Evolutionary conservation across 805 yeast genomes (phyloP).

Genomic region (Zygosaccharomyces pseudorouxii): DNA sequence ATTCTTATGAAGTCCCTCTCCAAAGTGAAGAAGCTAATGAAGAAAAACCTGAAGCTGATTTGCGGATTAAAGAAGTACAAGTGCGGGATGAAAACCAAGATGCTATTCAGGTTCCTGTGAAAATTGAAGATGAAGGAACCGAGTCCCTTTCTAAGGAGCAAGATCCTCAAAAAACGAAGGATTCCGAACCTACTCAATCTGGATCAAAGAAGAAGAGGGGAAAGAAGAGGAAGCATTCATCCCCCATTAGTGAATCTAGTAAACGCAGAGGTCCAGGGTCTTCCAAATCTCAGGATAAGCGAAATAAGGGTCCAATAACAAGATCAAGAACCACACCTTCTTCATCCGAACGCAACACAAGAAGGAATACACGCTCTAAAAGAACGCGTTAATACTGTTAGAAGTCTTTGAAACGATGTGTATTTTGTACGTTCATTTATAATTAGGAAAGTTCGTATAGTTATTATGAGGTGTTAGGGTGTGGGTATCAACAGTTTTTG

Average conservation of each 20-base stretch:
- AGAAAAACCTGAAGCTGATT: not conserved
- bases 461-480: not conserved
- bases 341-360: not conserved
- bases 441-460: not conserved
- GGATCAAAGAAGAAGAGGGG: conserved; percentile 1
- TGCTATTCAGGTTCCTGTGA: not conserved
- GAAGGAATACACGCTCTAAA: not conserved
- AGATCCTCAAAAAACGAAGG: not conserved
- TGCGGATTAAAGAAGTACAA: not conserved
- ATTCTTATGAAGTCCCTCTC: not conserved
- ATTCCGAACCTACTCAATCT: not conserved
- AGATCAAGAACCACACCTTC: not conserved
- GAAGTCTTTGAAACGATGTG: not conserved
- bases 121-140: not conserved
- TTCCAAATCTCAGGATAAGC: not conserved
- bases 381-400: not conserved
- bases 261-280: not conserved
- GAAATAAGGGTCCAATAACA: not conserved
- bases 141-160: not conserved
- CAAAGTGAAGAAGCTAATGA: not conserved
- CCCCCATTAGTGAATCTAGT: not conserved
- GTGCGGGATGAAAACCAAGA: not conserved
- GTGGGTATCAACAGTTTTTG: conserved; percentile 3
- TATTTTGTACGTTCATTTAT: not conserved
- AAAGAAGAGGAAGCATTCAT: not conserved